Evolutionary conservation across 176 grass and related monocot genomes (phyloP).

Genomic region (Secale cereale): DNA sequence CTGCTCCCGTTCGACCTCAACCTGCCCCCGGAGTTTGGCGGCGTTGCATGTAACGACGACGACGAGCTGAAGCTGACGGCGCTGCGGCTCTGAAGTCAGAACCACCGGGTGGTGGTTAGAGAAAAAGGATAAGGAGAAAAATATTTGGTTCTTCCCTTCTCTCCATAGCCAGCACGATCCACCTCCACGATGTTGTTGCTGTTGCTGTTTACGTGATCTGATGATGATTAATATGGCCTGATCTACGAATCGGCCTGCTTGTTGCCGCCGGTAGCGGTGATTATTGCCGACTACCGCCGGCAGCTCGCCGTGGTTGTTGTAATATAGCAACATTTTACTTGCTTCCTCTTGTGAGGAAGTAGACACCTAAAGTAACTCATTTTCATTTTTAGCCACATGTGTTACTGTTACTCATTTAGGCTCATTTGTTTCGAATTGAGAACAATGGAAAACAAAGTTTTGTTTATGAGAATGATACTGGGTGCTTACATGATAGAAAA

Average conservation of each 20-base stretch:
- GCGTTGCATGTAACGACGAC: constrained; percentile 5
- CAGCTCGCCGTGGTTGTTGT: constrained; percentile 36
- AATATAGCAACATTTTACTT: constrained; percentile 53
- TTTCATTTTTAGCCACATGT: constrained; percentile 28
- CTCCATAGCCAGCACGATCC: constrained; percentile 31
- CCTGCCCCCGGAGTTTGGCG: constrained; percentile 9
- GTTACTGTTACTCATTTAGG: background rate
- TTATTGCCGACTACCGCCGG: background rate
- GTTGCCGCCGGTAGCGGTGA: constrained; percentile 11
- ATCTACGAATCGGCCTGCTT: constrained; percentile 23
- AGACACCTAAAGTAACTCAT: constrained; percentile 36
- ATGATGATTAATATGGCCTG: constrained; percentile 30
- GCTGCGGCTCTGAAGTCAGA: constrained; percentile 44
- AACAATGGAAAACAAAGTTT: background rate
- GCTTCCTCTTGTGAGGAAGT: constrained; percentile 29
- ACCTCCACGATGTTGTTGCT: constrained; percentile 1
- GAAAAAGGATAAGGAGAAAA: constrained; percentile 58
- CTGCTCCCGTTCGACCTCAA: constrained; percentile 65
- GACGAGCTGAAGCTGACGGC: constrained; percentile 51
- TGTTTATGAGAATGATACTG: background rate
- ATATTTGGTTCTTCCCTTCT: constrained; percentile 65
- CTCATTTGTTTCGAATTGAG: background rate
- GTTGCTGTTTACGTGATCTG: constrained; percentile 40
- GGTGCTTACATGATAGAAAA: background rate
- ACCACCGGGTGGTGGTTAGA: constrained; percentile 20